These are phyloP conservation scores for Gossypium ekmanianum DNA, from an alignment of 345 rosid genomes.

Conservation along the genomic window DNA sequence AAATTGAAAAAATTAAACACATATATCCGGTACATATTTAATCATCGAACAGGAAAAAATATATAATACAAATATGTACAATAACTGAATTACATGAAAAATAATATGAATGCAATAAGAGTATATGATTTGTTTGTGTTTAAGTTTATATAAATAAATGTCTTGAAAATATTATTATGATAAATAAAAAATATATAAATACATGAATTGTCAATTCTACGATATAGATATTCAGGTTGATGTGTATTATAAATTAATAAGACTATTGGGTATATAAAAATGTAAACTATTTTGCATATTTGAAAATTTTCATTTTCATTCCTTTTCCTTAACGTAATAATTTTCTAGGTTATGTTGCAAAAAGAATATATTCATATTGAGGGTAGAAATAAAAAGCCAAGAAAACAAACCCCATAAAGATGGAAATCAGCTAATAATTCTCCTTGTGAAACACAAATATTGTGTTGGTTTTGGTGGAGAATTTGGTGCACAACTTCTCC, in stretches of 20 bases:
- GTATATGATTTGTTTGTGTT: no score
- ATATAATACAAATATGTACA: no score
- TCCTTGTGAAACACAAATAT: conserved; percentile 62
- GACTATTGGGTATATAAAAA: not conserved
- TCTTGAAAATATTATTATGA: no score
- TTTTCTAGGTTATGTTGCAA: not conserved
- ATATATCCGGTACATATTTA: no score
- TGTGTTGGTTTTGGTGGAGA: conserved; percentile 43
- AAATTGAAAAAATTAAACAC: no score
- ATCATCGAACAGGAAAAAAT: no score
- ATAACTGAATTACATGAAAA: no score
- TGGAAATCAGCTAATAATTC: conserved; percentile 26
- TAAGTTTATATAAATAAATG: no score
- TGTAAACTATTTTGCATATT: not conserved
- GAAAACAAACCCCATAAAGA: not conserved
- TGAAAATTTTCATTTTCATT: not conserved
- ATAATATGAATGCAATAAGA: no score
- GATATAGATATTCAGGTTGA: not conserved
- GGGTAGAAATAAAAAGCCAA: not conserved
- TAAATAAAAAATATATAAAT: not conserved
- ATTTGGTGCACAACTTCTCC: conserved; percentile 45
- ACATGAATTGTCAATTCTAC: not conserved
- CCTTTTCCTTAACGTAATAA: not conserved
- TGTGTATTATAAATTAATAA: not conserved
- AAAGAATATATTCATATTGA: not conserved